Conservation (phyloP, 352 stramenopile genomes). For the Phytophthora vignae region DNA sequence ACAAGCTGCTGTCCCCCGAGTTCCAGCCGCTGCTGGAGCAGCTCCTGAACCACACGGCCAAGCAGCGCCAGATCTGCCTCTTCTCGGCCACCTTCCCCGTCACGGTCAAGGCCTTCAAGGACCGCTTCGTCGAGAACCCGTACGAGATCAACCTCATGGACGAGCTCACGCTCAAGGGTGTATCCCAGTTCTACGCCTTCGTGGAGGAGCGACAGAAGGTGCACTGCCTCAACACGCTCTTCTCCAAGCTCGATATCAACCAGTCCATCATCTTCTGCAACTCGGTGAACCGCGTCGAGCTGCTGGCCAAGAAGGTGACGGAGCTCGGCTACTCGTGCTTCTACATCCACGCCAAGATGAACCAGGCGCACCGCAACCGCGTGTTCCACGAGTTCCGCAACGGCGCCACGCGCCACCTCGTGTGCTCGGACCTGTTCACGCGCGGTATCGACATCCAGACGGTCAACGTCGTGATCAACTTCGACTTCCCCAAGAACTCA, state of each 20-base stretch:
- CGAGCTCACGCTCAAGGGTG: conserved; percentile 98
- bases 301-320: conserved; percentile 99
- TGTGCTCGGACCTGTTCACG: conserved; percentile 99
- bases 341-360: conserved; percentile 99
- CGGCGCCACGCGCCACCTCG: conserved; percentile 96
- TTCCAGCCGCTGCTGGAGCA: conserved; percentile 99
- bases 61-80: conserved; percentile 98
- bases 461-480: conserved; percentile 99
- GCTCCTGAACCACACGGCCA: conserved; percentile 94
- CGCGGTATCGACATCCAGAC: conserved; percentile 99
- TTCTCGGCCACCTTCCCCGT: conserved; percentile 99
- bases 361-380: conserved; percentile 98
- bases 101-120: conserved; percentile 99
- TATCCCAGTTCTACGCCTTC: conserved; percentile 99
- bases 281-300: conserved; percentile 99
- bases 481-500: conserved; percentile 99
- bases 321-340: conserved; percentile 99
- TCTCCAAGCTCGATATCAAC: conserved; percentile 99
- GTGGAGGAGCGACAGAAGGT: conserved; percentile 99
- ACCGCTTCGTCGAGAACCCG: conserved; percentile 98
- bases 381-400: conserved; percentile 99
- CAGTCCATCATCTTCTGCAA: conserved; percentile 99
- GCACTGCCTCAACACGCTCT: conserved; percentile 99
- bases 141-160: conserved; percentile 99
- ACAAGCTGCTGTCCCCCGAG: conserved; percentile 99